Base-by-base conservation (phyloP, 352 stramenopile species). In the Aphanomyces stellatus region DNA sequence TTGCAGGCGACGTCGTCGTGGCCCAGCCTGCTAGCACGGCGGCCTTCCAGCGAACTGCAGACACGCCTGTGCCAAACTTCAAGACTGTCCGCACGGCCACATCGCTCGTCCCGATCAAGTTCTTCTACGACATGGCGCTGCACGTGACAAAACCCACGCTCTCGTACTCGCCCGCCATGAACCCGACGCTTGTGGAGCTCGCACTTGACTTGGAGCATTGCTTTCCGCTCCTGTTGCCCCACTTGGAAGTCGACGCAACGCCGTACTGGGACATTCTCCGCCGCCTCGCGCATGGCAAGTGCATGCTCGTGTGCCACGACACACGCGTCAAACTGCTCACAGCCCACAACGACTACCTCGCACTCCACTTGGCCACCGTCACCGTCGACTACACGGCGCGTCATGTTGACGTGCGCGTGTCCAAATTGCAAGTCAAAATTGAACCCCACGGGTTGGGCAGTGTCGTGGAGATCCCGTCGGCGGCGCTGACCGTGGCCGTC, bases 361-460 rank as follows among this genome's bases (percentile, higher is more conserved):
- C 84, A 43, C 40, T 90, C 4, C 57, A 59, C 5, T 33, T 90
- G 4, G 74, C 85, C 13, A 60, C 37, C 15, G 25, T 82, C 30
- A 46, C 62, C 10, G n/a, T 83, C 6, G 56, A 55, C 2, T 90
- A 83, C 40, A 59, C 63, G 0, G 69, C 64, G 41, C 72, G 73
- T 1, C 71, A 60, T 33, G 72, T 79, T 5, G 70, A 77, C 33
- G 31, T 89, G 2, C 68, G 77, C 11, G 62, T 90, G 7, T 71
- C 80, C 13, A 75, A 75, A 40, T 30, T 90, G 30, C 75, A 73
- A 1, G 72, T 69, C 3, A 90, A 85, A 70, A 86, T 91, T 46
- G 80, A 91, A n/a, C 85, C 85, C 24, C 77, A 79, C 33, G 77
- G 77, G 1, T 37, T 91, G 4, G 79, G 77, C 31, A 79, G 88